Evolutionary conservation across 2,329 filamentous ascomycete genomes (phyloP).

Genomic region (Monosporascus sp.): DNA sequence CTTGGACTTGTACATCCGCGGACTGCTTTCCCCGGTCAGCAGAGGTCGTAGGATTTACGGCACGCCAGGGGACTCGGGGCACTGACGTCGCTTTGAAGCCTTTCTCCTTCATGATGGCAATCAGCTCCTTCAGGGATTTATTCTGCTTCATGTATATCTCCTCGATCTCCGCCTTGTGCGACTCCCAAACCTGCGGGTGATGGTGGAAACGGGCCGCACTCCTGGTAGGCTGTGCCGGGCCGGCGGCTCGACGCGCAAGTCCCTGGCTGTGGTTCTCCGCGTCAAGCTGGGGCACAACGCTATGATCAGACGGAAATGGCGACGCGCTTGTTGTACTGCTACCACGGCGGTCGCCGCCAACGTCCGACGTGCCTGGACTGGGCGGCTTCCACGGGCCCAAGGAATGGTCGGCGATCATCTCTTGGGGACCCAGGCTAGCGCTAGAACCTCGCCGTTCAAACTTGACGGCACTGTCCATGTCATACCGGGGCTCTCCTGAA

Average conservation of each 20-base stretch:
- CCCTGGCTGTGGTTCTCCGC: neutral
- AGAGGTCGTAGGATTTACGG: neutral
- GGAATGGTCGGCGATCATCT: slow-evolving; percentile 2
- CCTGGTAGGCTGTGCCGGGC: neutral
- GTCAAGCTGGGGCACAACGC: neutral
- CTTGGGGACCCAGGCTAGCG: slow-evolving; percentile 4
- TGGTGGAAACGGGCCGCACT: slow-evolving; percentile 4
- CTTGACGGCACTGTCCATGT: slow-evolving; percentile 5
- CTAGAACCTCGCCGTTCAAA: slow-evolving; percentile 7
- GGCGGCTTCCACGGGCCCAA: slow-evolving; percentile 2
- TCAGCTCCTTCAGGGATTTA: slow-evolving; percentile 13
- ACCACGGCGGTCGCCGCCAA: neutral
- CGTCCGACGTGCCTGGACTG: neutral
- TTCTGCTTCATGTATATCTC: slow-evolving; percentile 18
- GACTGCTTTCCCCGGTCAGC: slow-evolving; percentile 1
- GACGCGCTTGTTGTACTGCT: slow-evolving; percentile 4
- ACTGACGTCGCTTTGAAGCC: slow-evolving; percentile 19
- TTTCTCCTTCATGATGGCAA: slow-evolving; percentile 13
- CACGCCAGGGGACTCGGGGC: neutral
- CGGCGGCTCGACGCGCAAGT: neutral
- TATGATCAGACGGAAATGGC: slow-evolving; percentile 1
- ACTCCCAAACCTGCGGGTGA: slow-evolving; percentile 15
- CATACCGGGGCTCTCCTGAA: neutral
- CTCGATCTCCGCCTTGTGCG: slow-evolving; percentile 15
- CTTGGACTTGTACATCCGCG: slow-evolving; percentile 20